Conservation (phyloP, 805 yeast genomes). For the Grigorovia jiainica region DNA sequence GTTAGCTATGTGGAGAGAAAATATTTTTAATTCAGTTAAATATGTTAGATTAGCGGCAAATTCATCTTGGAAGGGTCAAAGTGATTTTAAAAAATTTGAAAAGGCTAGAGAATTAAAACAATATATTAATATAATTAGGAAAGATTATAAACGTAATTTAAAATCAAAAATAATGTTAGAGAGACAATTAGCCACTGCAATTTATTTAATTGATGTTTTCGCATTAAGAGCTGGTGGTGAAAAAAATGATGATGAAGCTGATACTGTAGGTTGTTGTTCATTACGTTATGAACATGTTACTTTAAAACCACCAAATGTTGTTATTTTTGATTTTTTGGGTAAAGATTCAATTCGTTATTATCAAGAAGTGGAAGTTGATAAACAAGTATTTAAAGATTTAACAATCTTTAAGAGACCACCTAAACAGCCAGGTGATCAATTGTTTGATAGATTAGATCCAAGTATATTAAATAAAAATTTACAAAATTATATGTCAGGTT, state of each 20-base stretch:
- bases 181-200: conserved; percentile 89
- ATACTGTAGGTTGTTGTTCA: conserved; percentile 96
- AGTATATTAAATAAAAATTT: conserved; percentile 72
- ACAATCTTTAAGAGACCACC: conserved; percentile 82
- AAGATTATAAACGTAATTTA: conserved; percentile 60
- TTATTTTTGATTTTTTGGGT: conserved; percentile 88
- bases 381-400: conserved; percentile 85
- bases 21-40: conserved; percentile 71
- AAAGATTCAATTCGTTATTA: conserved; percentile 87
- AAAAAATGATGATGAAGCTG: conserved; percentile 95
- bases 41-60: conserved; percentile 88
- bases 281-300: conserved; percentile 83
- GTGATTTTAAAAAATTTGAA: conserved; percentile 86
- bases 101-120: conserved; percentile 78
- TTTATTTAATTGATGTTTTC: conserved; percentile 82
- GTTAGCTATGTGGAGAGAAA: conserved; percentile 97
- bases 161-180: conserved; percentile 72
- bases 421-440: conserved; percentile 82
- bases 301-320: conserved; percentile 74
- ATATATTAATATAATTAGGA: conserved; percentile 63
- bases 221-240: conserved; percentile 98
- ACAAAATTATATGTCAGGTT: conserved; percentile 83
- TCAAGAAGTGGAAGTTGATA: conserved; percentile 86
- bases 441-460: conserved; percentile 87
- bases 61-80: conserved; percentile 83